Conservation (phyloP, 2,329 filamentous ascomycete genomes). For the Trichoderma citrinoviride region DNA sequence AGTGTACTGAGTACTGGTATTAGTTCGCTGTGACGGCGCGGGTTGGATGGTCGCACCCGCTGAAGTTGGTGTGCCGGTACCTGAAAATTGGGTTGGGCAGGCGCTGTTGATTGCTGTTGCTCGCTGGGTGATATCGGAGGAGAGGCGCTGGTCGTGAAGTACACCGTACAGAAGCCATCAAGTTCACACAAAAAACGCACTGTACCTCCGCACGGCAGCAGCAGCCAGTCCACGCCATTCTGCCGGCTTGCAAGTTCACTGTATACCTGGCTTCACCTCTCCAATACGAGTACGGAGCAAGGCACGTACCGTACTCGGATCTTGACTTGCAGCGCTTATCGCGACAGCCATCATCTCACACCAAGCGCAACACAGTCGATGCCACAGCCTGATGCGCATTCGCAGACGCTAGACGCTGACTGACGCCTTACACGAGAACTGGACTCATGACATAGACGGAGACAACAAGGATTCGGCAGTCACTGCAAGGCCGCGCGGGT, state of each 20-base stretch:
- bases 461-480: neutral
- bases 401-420: neutral
- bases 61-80: neutral
- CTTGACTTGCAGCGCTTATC: constrained; percentile 8
- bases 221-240: too few species aligned
- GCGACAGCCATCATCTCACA: neutral
- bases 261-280: neutral
- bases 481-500: neutral
- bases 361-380: neutral
- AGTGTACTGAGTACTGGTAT: neutral
- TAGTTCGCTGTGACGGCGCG: neutral
- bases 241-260: neutral
- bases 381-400: neutral
- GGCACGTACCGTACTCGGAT: constrained; percentile 17
- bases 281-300: constrained; percentile 11
- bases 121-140: too few species aligned
- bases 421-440: neutral
- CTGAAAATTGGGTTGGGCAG: neutral
- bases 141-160: neutral
- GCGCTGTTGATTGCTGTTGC: neutral
- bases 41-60: constrained; percentile 1
- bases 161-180: neutral
- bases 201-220: neutral
- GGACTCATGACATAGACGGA: constrained; percentile 1
- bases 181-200: neutral